Percentiles rank a stretch among this genome's conserved stretches.
These are phyloP conservation scores for Entomortierella beljakovae DNA, from an alignment of 192 early-diverging fungal genomes.

Conservation along the genomic window DNA sequence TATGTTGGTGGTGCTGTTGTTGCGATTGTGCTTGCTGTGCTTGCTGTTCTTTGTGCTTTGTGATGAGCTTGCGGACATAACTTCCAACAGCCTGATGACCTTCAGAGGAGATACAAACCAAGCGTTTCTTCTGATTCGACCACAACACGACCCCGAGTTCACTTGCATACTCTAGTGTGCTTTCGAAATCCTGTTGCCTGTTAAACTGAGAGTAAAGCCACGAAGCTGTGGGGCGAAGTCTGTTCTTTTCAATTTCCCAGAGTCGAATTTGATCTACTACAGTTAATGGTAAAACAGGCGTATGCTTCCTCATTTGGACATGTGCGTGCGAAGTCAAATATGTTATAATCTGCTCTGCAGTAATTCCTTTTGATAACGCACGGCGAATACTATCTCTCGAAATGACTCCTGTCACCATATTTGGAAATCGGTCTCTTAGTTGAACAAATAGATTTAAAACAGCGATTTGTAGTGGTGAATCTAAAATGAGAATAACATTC, in stretches of 20 bases:
- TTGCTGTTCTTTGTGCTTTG: constrained; percentile 30
- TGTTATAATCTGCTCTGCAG: constrained; percentile 94
- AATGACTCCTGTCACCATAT: constrained; percentile 91
- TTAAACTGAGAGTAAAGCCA: constrained; percentile 85
- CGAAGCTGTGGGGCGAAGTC: constrained; percentile 68
- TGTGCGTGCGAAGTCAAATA: constrained; percentile 93
- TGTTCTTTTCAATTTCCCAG: constrained; percentile 96
- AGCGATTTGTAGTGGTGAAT: constrained; percentile 93
- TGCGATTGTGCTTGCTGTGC: constrained; percentile 22
- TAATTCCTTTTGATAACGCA: constrained; percentile 89
- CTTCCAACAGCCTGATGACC: constrained; percentile 76
- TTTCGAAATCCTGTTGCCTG: constrained; percentile 77
- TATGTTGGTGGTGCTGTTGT: constrained; percentile 27
- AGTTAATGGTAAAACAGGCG: constrained; percentile 87
- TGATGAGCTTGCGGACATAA: constrained; percentile 56
- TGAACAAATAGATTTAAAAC: constrained; percentile 91
- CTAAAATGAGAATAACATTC: constrained; percentile 37
- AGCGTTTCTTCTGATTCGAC: constrained; percentile 73
- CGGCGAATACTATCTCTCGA: constrained; percentile 89
- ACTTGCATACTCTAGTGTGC: constrained; percentile 79
- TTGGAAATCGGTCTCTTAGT: constrained; percentile 85
- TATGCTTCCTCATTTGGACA: constrained; percentile 87
- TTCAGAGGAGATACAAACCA: constrained; percentile 80
- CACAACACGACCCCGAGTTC: constrained; percentile 83
- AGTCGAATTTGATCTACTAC: constrained; percentile 95